A percentile compares a stretch with the other conserved stretches of the same genome.
phyloP scores from a whole-genome alignment of 345 rosid species.

The Citrus cavaleriei region DNA sequence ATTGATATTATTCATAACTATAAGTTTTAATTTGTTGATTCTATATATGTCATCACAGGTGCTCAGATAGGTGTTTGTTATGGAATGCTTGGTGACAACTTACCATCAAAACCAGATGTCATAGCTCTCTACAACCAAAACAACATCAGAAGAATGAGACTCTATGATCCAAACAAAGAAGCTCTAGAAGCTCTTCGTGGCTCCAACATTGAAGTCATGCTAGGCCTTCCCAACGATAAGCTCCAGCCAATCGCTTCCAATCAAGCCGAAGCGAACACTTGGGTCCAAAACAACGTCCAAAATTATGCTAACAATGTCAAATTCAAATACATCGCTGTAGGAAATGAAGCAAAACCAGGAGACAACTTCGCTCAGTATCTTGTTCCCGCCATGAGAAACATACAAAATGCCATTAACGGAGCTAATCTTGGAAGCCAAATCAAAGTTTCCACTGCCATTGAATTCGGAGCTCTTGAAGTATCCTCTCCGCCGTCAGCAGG shows the following conservation, averaged over 20 bases:
- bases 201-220: constrained; percentile 44
- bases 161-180: constrained; percentile 22
- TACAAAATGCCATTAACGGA: constrained; percentile 15
- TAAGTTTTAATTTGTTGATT: not conserved
- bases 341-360: constrained; percentile 45
- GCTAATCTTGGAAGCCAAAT: constrained; percentile 26
- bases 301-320: constrained; percentile 30
- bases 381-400: constrained; percentile 31
- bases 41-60: constrained; percentile 2
- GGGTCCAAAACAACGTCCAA: constrained; percentile 45
- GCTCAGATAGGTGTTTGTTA: constrained; percentile 72
- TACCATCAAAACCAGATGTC: constrained; percentile 47
- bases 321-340: constrained; percentile 56
- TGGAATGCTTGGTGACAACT: constrained; percentile 46
- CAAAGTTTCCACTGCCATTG: constrained; percentile 36
- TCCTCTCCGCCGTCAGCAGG: constrained; percentile 41
- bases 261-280: constrained; percentile 39
- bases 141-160: constrained; percentile 39
- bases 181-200: constrained; percentile 48
- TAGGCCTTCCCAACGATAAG: constrained; percentile 38
- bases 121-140: constrained; percentile 42
- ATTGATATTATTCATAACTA: too few species aligned
- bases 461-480: constrained; percentile 2
- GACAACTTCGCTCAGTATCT: constrained; percentile 21
- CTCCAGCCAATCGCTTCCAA: constrained; percentile 31